Base-by-base conservation (phyloP, 495 filamentous ascomycete species). In the Ramalina peruviana region DNA sequence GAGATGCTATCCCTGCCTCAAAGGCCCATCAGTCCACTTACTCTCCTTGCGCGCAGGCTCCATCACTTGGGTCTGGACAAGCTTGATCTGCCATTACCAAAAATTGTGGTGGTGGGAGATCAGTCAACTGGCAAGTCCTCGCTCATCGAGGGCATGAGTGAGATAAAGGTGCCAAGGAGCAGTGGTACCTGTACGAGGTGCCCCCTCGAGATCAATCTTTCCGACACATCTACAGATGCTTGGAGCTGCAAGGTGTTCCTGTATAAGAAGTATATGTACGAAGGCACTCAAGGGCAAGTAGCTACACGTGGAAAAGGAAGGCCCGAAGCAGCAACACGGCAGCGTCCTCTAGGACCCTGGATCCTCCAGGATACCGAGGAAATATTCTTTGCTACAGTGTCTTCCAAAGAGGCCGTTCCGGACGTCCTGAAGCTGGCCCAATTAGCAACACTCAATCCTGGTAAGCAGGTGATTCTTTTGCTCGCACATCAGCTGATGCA, bases 51-150 rank as follows among this genome's bases (percentile, higher is more conserved):
- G 27, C 5, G 1, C 3, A 33, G 30, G 16, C 55, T 75, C 0
- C 62, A 68, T 9, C 64, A 72, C 33, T 55, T 75, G 2, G 72
- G 72, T 0, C 71, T 75, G 7, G 72, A 75, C 25, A 65, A 72
- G 39, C 72, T 71, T 23, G 72, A 79, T 0, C 77, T 81, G 0
- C 72, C 72, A 3, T 65, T 92, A 0, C 86, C 87, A 0, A 85
- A 85, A 53, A 73, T 92, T 15, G 83, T 85, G 12, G 75, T 88
- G 0, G 78, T 89, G 1, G 87, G 87, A 1, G 86, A 92, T 49
- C 87, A 93, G 53, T 81, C 75, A 3, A 78, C 86, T 0, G 87
- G 87, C 0, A 94, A 94, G 54, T 82, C 76, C 3, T 87, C 82
- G 3, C 63, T 93, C 0, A 86, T 94, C 62, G 85, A 87, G 26